Evolutionary conservation across 116 monocot genomes (phyloP).

Genomic region (Papilionanthe hybrid): DNA sequence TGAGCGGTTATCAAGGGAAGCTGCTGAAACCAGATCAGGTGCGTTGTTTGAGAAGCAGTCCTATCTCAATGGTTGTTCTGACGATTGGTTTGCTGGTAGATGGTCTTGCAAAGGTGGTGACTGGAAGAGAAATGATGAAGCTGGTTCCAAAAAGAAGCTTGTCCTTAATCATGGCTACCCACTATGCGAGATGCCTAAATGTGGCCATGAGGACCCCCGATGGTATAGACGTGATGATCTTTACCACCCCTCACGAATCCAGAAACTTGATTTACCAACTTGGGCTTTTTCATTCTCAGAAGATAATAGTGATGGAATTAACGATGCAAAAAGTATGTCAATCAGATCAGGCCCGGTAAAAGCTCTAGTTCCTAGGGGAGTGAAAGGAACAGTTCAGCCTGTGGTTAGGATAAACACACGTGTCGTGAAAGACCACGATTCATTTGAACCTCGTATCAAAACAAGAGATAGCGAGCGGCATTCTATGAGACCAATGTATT

Average conservation of each 20-base stretch:
- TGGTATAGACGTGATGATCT: conserved; percentile 63
- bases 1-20: conserved; percentile 38
- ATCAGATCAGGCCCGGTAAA: conserved; percentile 32
- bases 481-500: conserved; percentile 40
- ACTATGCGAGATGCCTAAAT: conserved; percentile 80
- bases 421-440: conserved; percentile 71
- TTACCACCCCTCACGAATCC: conserved; percentile 42
- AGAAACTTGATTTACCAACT: conserved; percentile 73
- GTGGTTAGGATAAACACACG: conserved; percentile 86
- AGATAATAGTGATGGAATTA: conserved; percentile 50
- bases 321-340: conserved; percentile 43
- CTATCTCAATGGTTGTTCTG: conserved; percentile 19
- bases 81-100: conserved; percentile 64
- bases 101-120: conserved; percentile 98
- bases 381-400: conserved; percentile 72
- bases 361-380: conserved; percentile 35
- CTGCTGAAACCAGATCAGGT: conserved; percentile 29
- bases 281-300: conserved; percentile 82
- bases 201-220: conserved; percentile 82
- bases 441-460: conserved; percentile 46
- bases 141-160: conserved; percentile 57
- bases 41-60: conserved; percentile 25
- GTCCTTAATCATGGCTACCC: conserved; percentile 90
- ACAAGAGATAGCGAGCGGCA: conserved; percentile 49
- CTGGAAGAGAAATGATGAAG: conserved; percentile 95